Evolutionary conservation across 225 moss, liverwort and hornwort genomes (phyloP), one percentile per base, ranked within the genome.

Genomic region (Sphagnum tenellum): DNA sequence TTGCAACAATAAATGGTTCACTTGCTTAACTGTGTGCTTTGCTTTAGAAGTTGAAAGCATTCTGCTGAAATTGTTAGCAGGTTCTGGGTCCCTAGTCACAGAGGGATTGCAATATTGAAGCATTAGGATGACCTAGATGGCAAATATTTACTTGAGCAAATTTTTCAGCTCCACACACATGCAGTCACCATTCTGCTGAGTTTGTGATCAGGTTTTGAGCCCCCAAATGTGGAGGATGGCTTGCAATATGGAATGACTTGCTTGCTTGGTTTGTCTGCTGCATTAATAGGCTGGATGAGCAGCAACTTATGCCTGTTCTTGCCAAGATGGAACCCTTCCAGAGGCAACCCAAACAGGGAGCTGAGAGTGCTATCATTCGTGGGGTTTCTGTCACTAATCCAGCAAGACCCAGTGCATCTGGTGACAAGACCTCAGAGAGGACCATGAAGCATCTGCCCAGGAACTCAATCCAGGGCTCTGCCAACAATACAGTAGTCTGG

Each of bases 221-320:
- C 29, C 29, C 29, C 29, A 29, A 29, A 29, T 52, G 52, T 52
- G 52, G 9, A 52, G 52, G 52, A 52, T 6, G 7, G 9, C 9
- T 52, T 52, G 52, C 52, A 6, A 52, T 5, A 5, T 5, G 6
- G 9, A 5, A 9, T 5, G 52, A 9, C 9, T 0, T 52, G 52
- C 9, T 6, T 9, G 7, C 6, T 9, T 52, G 7, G 52, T 52
- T 52, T 52, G 52, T 52, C 52, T 52, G 52, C n/a, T n/a, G n/a
- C n/a, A 52, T 48, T 48, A 57, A 55, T 72, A 86, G 92, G 69
- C 74, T 96, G 59, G 90, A 90, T 70, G 88, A 96, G 69, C 87
- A 96, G 74, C 96, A 96, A 73, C 87, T 96, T 29, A 88, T 96
- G 69, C 80, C 82, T 65, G 90, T 96, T 69, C 68, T 85, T 66